phyloP scores from a whole-genome alignment of 2,329 filamentous ascomycete species.

The Aureobasidium lini region DNA sequence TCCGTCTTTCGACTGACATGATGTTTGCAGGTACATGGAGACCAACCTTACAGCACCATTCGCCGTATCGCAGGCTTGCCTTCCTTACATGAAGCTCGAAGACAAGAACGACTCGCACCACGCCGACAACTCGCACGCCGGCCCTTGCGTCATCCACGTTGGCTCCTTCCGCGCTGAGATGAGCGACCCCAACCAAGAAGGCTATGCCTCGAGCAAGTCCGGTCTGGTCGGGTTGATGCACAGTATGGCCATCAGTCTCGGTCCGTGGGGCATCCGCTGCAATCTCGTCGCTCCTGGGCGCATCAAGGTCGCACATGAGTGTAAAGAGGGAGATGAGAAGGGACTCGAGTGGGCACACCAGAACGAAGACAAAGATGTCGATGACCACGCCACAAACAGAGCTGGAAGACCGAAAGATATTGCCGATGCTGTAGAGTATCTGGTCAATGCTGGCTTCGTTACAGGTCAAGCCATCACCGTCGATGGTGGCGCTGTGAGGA shows the following conservation, averaged over 20 bases:
- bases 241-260: constrained; percentile 41
- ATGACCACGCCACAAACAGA: constrained; percentile 42
- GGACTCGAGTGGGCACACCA: constrained; percentile 35
- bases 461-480: constrained; percentile 39
- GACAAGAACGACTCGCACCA: constrained; percentile 15
- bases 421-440: constrained; percentile 33
- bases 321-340: constrained; percentile 33
- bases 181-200: constrained; percentile 42
- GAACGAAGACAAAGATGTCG: constrained; percentile 33
- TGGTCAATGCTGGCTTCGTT: constrained; percentile 33
- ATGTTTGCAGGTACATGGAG: constrained; percentile 26
- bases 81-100: constrained; percentile 24
- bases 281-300: constrained; percentile 45
- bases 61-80: constrained; percentile 23
- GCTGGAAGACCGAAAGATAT: constrained; percentile 43
- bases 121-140: constrained; percentile 18
- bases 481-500: constrained; percentile 35
- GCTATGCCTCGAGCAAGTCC: constrained; percentile 42
- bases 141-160: constrained; percentile 38
- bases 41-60: constrained; percentile 34
- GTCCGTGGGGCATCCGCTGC: constrained; percentile 34
- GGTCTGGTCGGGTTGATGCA: constrained; percentile 42
- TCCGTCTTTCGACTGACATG: not conserved
- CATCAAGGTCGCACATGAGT: constrained; percentile 41
- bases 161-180: constrained; percentile 43